A percentile compares a stretch with the other conserved stretches of the same genome.
Evolutionary conservation across 805 yeast genomes (phyloP).

Genomic region (Candida vaughaniae): DNA sequence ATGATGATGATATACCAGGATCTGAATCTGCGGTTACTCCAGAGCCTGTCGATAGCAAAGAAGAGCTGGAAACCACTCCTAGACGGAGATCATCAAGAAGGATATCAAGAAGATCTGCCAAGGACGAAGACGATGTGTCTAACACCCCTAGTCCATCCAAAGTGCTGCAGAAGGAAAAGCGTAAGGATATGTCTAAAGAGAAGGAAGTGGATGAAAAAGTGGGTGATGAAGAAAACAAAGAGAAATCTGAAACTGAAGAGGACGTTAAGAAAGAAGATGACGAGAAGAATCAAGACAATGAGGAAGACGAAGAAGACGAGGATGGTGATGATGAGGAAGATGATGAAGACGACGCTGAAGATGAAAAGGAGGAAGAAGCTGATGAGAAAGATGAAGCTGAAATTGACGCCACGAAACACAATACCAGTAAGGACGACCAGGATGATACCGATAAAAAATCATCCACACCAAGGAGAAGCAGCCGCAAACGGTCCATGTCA

Average conservation of each 20-base stretch:
- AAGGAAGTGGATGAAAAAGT: slow-evolving; percentile 4
- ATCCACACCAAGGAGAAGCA: slow-evolving; percentile 7
- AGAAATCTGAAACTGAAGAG: slow-evolving; percentile 1
- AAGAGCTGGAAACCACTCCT: slow-evolving; percentile 1
- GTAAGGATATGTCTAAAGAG: background rate
- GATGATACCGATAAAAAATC: slow-evolving; percentile 8
- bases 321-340: slow-evolving; percentile 6
- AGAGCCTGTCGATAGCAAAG: background rate
- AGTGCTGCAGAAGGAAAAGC: background rate
- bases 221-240: slow-evolving; percentile 1
- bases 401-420: slow-evolving; percentile 6
- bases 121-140: slow-evolving; percentile 3
- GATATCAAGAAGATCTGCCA: background rate
- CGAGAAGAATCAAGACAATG: slow-evolving; percentile 4
- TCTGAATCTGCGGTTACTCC: background rate
- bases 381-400: slow-evolving; percentile 8
- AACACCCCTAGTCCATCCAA: background rate
- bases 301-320: slow-evolving; percentile 3
- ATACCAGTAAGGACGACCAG: slow-evolving; percentile 17
- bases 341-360: slow-evolving; percentile 7
- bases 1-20: background rate
- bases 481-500: slow-evolving; percentile 16
- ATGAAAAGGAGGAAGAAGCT: slow-evolving; percentile 5
- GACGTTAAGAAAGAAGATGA: slow-evolving; percentile 4
- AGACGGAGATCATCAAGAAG: slow-evolving; percentile 4